Base-by-base conservation (phyloP, 176 grass and related monocot species). In the Paspalum notatum region DNA sequence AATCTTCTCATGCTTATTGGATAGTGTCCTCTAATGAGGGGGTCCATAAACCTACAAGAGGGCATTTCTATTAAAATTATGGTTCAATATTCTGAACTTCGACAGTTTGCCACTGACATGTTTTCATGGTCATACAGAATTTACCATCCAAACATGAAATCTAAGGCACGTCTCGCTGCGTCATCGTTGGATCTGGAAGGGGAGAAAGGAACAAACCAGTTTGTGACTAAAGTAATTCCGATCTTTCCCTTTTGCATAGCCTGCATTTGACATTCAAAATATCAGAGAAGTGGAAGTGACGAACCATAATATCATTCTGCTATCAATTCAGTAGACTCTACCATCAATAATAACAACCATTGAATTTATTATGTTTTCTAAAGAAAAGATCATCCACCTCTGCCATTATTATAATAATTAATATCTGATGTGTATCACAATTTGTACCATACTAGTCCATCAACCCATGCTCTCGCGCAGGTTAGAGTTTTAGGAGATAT, bases 111-210 rank as follows among this genome's bases (percentile, higher is more conserved):
- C 9, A 25, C 43, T 56, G 9, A 53, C 27, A 61, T 21, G 2
- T 0, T 42, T 24, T 62, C 0, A 2, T 7, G 14, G 2, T 0
- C 0, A 43, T n/a, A n/a, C 0, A 0, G n/a, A 74, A 24, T 66
- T 74, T 85, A 93, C 91, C 91, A 93, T 87, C 91, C 91, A 80
- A 89, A 55, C 49, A 67, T 65, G 68, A 93, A 93, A 37, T 93
- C 91, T 18, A 93, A 39, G 25, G 61, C 43, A 9, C 82, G 86
- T 4, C 20, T 50, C 5, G 37, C 67, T 0, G 91, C 91, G 3
- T 66, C 39, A 4, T 13, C 2, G 21, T 81, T 58, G 38, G 81
- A 61, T 64, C 75, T 87, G 8, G 84, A 87, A 7, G 5, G 12
- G 10, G 87, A 90, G 40, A 76, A 85, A 10, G 91, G 91, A 68